Percentiles rank a stretch among this genome's conserved stretches.
Evolutionary conservation across 108 stramenopile species (phyloP).

Genomic region (Stephanodiscus minutulus): DNA sequence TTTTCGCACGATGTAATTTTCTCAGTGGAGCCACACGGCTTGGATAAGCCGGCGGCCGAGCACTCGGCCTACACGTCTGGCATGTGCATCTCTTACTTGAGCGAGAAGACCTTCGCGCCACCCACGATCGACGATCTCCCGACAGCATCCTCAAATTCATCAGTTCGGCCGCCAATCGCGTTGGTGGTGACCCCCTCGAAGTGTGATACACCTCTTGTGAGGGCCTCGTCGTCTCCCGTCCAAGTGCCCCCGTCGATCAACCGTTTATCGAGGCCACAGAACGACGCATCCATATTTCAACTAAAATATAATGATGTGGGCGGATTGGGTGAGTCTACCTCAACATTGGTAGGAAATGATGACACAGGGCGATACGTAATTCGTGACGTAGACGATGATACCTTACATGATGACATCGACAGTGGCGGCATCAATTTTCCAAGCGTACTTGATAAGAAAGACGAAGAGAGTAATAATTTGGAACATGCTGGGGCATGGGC

Average conservation of each 20-base stretch:
- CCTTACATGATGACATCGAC: constrained; percentile 29
- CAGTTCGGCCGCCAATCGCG: background rate
- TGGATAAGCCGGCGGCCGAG: background rate
- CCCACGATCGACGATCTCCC: background rate
- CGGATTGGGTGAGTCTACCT: constrained; percentile 27
- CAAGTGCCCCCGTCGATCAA: background rate
- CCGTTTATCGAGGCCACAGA: background rate
- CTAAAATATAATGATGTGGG: constrained; percentile 44
- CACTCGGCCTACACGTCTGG: background rate
- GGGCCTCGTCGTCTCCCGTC: background rate
- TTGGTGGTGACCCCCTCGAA: background rate
- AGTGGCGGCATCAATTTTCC: background rate
- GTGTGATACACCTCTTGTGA: background rate
- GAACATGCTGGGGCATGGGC: background rate
- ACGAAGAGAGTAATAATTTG: background rate
- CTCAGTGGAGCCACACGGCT: background rate
- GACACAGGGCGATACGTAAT: constrained; percentile 39
- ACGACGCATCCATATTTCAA: constrained; percentile 39
- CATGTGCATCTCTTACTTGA: background rate
- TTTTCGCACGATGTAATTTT: background rate
- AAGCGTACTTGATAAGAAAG: background rate
- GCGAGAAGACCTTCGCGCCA: background rate
- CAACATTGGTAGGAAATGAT: constrained; percentile 41
- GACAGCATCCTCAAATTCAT: background rate
- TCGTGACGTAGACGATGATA: constrained; percentile 39